phyloP scores from a whole-genome alignment of 495 filamentous ascomycete species.

The Hamigera avellanea region DNA sequence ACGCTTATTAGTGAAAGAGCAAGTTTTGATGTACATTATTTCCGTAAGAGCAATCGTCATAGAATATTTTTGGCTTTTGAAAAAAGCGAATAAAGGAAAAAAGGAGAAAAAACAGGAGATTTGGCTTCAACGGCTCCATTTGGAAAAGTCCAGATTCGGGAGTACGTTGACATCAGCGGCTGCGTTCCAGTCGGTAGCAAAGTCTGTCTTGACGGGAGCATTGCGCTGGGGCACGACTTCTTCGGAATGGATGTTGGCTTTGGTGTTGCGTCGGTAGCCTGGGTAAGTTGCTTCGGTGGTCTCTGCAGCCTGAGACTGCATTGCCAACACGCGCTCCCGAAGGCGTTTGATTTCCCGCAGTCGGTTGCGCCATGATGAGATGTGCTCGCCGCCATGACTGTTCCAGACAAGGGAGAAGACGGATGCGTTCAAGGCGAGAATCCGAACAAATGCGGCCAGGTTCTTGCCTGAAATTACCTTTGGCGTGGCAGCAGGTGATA shows the following conservation, averaged over 20 bases:
- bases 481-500: constrained; percentile 75
- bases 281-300: constrained; percentile 27
- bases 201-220: constrained; percentile 17
- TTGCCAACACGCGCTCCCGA: constrained; percentile 43
- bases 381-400: constrained; percentile 68
- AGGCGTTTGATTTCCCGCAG: constrained; percentile 75
- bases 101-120: neutral
- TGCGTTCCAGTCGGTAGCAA: constrained; percentile 30
- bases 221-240: constrained; percentile 21
- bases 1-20: constrained; percentile 12
- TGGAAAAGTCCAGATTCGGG: constrained; percentile 32
- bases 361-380: constrained; percentile 82
- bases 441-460: constrained; percentile 76
- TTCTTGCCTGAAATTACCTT: constrained; percentile 75
- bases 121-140: constrained; percentile 32
- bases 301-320: constrained; percentile 21
- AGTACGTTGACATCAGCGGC: constrained; percentile 28
- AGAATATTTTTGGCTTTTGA: neutral
- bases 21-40: neutral
- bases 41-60: neutral
- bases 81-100: neutral
- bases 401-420: constrained; percentile 89
- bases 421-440: constrained; percentile 85
- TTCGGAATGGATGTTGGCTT: constrained; percentile 33
- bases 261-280: constrained; percentile 33